A percentile compares a stretch with the other conserved stretches of the same genome.
Conservation (phyloP, 2,329 filamentous ascomycete species). For the Drechslerella coelobrocha region DNA sequence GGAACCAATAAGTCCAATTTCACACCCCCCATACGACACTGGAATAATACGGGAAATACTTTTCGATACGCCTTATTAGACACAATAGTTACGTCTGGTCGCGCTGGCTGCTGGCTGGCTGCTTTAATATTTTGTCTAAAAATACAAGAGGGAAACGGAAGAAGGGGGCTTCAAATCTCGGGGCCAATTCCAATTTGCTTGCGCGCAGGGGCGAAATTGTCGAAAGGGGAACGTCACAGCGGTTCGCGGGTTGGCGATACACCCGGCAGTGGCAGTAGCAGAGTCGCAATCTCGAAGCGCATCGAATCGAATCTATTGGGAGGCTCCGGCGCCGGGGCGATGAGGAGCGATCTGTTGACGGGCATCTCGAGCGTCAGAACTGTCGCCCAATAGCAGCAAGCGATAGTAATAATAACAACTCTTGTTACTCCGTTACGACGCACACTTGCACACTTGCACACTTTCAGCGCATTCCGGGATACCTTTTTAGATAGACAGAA, state of each 20-base stretch:
- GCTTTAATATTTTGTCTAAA: neutral
- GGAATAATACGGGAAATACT: neutral
- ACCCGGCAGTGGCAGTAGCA: too few species aligned
- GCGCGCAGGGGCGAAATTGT: neutral
- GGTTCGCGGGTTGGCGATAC: neutral
- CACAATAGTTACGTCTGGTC: neutral
- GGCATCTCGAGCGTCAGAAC: too few species aligned
- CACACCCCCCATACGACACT: neutral
- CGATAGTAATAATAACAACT: too few species aligned
- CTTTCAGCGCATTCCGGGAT: too few species aligned
- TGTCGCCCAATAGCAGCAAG: neutral
- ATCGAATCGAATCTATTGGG: neutral
- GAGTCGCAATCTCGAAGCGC: neutral
- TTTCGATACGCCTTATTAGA: neutral
- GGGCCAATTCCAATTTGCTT: slow-evolving; percentile 2
- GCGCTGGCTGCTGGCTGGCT: neutral
- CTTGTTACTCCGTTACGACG: too few species aligned
- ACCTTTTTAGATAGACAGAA: too few species aligned
- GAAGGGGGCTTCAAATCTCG: neutral
- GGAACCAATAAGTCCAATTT: neutral
- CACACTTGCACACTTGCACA: too few species aligned
- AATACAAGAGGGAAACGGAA: neutral
- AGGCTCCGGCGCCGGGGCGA: slow-evolving; percentile 11
- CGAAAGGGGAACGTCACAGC: slow-evolving; percentile 1
- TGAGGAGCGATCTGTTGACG: slow-evolving; percentile 35